These are phyloP conservation scores for Clonostachys sp. DNA, from an alignment of 2,329 filamentous ascomycete species.

Conservation along the genomic window DNA sequence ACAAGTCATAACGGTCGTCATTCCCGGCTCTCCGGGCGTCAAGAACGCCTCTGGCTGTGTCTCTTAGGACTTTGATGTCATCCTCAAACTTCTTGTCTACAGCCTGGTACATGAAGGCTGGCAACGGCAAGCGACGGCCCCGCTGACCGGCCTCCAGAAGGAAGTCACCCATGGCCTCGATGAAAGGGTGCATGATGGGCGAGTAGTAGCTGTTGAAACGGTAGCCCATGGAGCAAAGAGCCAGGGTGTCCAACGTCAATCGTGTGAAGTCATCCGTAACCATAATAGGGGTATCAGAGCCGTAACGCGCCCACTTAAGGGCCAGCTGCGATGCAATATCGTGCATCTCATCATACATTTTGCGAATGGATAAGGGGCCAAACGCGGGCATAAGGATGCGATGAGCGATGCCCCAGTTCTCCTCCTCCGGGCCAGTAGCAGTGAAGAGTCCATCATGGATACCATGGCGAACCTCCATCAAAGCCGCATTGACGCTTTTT, in stretches of 20 bases:
- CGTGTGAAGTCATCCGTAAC: constrained; percentile 66
- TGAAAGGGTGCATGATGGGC: constrained; percentile 65
- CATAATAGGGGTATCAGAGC: constrained; percentile 49
- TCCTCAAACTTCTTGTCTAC: constrained; percentile 37
- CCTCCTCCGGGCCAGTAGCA: not conserved
- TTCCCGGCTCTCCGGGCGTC: constrained; percentile 43
- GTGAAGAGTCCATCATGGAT: constrained; percentile 66
- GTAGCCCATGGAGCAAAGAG: constrained; percentile 65
- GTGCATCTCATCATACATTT: constrained; percentile 67
- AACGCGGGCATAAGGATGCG: constrained; percentile 64
- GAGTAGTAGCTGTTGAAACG: constrained; percentile 74
- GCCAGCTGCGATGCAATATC: constrained; percentile 63
- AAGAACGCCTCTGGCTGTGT: constrained; percentile 51
- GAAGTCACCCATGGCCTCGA: constrained; percentile 57
- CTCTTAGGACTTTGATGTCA: constrained; percentile 46
- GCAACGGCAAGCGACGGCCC: constrained; percentile 36
- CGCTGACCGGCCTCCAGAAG: constrained; percentile 50
- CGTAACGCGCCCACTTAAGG: constrained; percentile 65
- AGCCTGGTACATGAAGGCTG: constrained; percentile 37
- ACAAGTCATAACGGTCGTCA: constrained; percentile 55
- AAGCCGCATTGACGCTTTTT: constrained; percentile 46
- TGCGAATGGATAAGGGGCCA: constrained; percentile 61
- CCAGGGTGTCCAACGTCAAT: constrained; percentile 69
- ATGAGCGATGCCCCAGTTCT: constrained; percentile 64
- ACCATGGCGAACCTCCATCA: constrained; percentile 54